phyloP scores from a whole-genome alignment of 805 yeast genomes.

The Candida incommunis region DNA sequence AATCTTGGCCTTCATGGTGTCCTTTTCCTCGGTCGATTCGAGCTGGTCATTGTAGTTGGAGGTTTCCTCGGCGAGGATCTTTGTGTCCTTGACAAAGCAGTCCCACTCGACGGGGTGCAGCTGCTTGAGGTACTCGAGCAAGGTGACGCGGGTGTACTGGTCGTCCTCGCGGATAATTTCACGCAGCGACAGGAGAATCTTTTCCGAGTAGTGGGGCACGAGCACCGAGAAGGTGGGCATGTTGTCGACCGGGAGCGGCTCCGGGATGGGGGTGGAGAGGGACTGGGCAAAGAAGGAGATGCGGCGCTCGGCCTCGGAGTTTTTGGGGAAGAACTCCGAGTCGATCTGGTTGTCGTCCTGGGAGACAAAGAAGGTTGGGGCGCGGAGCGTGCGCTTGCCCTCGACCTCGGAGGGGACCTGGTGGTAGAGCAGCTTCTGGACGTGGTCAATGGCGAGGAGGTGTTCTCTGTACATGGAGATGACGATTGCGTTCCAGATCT shows the following conservation, averaged over 20 bases:
- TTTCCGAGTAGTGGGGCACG: conserved; percentile 93
- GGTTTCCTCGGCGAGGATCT: conserved; percentile 87
- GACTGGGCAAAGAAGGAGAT: conserved; percentile 98
- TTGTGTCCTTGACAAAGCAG: conserved; percentile 91
- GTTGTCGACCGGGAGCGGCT: conserved; percentile 97
- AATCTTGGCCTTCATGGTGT: conserved; percentile 68
- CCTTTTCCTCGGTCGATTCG: conserved; percentile 39
- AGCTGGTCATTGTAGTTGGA: conserved; percentile 52
- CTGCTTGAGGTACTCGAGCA: conserved; percentile 87
- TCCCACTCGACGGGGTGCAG: conserved; percentile 97
- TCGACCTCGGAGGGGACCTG: conserved; percentile 97
- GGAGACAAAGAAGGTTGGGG: conserved; percentile 96
- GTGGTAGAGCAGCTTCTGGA: conserved; percentile 90
- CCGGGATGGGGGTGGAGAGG: conserved; percentile 95
- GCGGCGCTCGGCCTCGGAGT: conserved; percentile 99
- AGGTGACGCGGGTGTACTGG: conserved; percentile 86
- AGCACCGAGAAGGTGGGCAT: conserved; percentile 98
- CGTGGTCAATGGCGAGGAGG: conserved; percentile 94
- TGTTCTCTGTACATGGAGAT: conserved; percentile 99
- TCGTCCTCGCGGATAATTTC: conserved; percentile 97
- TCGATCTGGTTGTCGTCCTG: conserved; percentile 93
- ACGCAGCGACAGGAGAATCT: conserved; percentile 80
- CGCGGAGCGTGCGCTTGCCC: conserved; percentile 96
- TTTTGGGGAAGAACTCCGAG: conserved; percentile 92
- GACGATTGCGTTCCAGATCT: conserved; percentile 98